Conservation (phyloP, 2,329 filamentous ascomycete genomes). For the Penicillium sp. region DNA sequence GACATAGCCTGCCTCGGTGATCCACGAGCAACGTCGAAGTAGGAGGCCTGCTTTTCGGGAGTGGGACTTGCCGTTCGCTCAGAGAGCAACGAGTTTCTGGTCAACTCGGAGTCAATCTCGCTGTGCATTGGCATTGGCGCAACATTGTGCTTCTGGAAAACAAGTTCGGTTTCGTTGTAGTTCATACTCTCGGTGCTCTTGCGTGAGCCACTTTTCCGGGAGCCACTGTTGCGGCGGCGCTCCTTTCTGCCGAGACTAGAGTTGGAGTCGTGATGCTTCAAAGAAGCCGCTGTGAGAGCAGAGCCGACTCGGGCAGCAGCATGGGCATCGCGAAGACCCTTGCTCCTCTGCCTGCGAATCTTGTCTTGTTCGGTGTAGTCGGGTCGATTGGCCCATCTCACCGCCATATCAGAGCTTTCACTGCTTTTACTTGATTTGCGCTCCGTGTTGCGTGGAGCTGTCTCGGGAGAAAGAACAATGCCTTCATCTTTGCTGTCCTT, state of each 20-base stretch:
- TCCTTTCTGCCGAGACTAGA: conserved; percentile 53
- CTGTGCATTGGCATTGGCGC: conserved; percentile 88
- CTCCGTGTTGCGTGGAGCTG: conserved; percentile 52
- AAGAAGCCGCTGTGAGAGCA: conserved; percentile 61
- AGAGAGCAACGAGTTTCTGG: conserved; percentile 81
- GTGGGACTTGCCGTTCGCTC: conserved; percentile 72
- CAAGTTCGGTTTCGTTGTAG: conserved; percentile 54
- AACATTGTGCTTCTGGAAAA: conserved; percentile 57
- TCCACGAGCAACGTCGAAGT: conserved; percentile 64
- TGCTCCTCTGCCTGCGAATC: conserved; percentile 55
- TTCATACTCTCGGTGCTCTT: conserved; percentile 45
- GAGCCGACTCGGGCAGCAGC: conserved; percentile 57
- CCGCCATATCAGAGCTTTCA: conserved; percentile 49
- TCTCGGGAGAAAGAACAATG: conserved; percentile 56
- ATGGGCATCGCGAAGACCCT: conserved; percentile 56
- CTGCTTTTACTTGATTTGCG: conserved; percentile 54
- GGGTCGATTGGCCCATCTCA: conserved; percentile 49
- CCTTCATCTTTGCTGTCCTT: conserved; percentile 60
- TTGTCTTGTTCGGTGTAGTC: conserved; percentile 54
- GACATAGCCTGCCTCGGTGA: conserved; percentile 56
- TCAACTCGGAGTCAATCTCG: conserved; percentile 82
- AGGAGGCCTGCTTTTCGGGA: conserved; percentile 63
- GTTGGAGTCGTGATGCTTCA: conserved; percentile 65
- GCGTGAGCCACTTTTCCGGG: conserved; percentile 34
- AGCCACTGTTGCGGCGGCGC: conserved; percentile 35